phyloP scores from a whole-genome alignment of 2,329 filamentous ascomycete genomes.

The Knufia petricola region DNA sequence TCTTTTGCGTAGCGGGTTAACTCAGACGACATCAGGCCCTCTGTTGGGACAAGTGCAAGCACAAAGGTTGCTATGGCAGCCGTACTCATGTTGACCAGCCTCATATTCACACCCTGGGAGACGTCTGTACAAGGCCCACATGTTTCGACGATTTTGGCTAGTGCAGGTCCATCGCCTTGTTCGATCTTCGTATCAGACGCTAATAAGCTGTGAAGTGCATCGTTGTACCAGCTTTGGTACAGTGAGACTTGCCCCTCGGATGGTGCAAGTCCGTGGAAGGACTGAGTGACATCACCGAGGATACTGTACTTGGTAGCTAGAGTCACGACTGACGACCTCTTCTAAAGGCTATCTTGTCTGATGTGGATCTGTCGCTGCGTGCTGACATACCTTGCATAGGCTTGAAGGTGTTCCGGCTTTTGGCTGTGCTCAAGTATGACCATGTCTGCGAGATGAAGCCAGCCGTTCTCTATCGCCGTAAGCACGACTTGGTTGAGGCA shows the following conservation, averaged over 20 bases:
- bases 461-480: background rate
- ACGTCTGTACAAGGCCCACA: background rate
- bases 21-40: background rate
- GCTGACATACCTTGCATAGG: background rate
- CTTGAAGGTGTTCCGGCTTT: background rate
- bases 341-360: background rate
- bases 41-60: background rate
- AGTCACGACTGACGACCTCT: background rate
- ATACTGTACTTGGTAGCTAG: background rate
- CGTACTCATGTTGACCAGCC: background rate
- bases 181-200: background rate
- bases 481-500: background rate
- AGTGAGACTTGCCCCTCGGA: background rate
- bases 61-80: background rate
- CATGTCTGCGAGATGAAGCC: background rate
- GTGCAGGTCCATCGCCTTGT: background rate
- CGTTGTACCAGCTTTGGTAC: background rate
- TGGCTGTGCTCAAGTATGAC: background rate
- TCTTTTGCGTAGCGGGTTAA: background rate
- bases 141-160: background rate
- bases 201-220: background rate
- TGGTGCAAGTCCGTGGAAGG: background rate
- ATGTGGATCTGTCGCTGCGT: background rate
- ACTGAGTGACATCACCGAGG: background rate
- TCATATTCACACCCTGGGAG: background rate